These are phyloP conservation scores for Raphanus raphanistrum DNA, from an alignment of 345 rosid genomes.

Conservation along the genomic window DNA sequence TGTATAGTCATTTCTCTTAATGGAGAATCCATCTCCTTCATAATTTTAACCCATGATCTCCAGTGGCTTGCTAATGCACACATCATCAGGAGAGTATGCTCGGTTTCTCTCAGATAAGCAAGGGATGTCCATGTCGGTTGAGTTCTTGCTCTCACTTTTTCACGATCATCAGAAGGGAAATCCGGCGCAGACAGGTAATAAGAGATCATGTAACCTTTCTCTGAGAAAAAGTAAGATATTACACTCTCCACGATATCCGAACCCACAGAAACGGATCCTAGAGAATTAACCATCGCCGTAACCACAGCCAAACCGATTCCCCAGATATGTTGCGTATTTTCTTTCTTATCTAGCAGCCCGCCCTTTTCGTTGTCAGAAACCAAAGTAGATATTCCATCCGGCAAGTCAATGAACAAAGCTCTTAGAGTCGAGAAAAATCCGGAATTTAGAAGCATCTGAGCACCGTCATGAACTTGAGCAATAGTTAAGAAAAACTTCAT, in stretches of 20 bases:
- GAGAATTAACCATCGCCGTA: conserved; percentile 70
- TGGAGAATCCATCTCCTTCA: conserved; percentile 75
- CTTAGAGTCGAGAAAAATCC: conserved; percentile 68
- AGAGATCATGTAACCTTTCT: conserved; percentile 66
- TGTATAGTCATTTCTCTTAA: conserved; percentile 81
- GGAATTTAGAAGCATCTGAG: conserved; percentile 76
- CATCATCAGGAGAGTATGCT: conserved; percentile 79
- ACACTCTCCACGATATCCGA: conserved; percentile 55
- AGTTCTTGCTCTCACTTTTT: conserved; percentile 64
- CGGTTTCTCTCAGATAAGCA: conserved; percentile 69
- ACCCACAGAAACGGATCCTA: conserved; percentile 54
- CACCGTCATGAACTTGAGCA: conserved; percentile 75
- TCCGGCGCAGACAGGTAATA: conserved; percentile 70
- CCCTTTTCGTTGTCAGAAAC: conserved; percentile 43
- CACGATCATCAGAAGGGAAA: conserved; percentile 62
- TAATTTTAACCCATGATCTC: conserved; percentile 71
- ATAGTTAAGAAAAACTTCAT: conserved; percentile 77
- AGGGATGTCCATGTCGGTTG: conserved; percentile 67
- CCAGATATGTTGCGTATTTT: conserved; percentile 64
- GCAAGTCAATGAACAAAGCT: conserved; percentile 56
- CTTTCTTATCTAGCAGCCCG: conserved; percentile 46
- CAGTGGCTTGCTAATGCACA: conserved; percentile 67
- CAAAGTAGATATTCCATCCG: conserved; percentile 46
- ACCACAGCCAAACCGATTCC: conserved; percentile 84
- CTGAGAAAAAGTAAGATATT: conserved; percentile 67